Conservation (phyloP, 2,329 filamentous ascomycete genomes). For the Phaeoacremonium minimum region DNA sequence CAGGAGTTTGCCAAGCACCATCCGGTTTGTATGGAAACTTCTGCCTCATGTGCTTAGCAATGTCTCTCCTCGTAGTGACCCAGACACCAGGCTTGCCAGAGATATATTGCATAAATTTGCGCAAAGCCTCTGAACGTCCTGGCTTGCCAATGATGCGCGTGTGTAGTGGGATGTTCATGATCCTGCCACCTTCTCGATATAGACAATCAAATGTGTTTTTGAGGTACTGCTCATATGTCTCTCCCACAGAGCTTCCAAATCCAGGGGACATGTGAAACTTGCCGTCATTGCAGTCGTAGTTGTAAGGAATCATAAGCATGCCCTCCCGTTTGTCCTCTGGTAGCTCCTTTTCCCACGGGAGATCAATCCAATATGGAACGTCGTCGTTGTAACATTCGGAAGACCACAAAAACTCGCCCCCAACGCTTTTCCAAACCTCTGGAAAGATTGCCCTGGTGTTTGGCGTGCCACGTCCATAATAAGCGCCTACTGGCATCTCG, state of each 20-base stretch:
- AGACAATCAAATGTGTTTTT: slow-evolving; percentile 34
- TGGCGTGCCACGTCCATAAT: slow-evolving; percentile 25
- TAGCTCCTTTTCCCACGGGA: slow-evolving; percentile 19
- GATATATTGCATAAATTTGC: slow-evolving; percentile 33
- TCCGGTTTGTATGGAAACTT: slow-evolving; percentile 30
- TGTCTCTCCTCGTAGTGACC: slow-evolving; percentile 35
- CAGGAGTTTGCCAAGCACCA: slow-evolving; percentile 10
- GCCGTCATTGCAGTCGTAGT: slow-evolving; percentile 33
- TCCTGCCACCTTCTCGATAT: slow-evolving; percentile 33
- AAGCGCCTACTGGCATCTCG: slow-evolving; percentile 25
- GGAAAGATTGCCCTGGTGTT: slow-evolving; percentile 18
- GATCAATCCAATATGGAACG: slow-evolving; percentile 20
- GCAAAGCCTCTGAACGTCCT: slow-evolving; percentile 28
- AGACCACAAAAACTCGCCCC: slow-evolving; percentile 19
- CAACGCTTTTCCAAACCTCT: slow-evolving; percentile 20
- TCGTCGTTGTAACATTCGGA: slow-evolving; percentile 22
- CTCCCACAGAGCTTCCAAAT: slow-evolving; percentile 30
- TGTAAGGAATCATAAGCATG: slow-evolving; percentile 30
- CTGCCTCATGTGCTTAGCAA: slow-evolving; percentile 31
- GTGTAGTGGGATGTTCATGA: slow-evolving; percentile 37
- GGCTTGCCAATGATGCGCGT: slow-evolving; percentile 33
- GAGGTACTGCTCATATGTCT: slow-evolving; percentile 32
- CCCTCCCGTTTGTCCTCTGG: slow-evolving; percentile 26
- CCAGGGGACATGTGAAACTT: slow-evolving; percentile 38
- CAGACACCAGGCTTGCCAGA: slow-evolving; percentile 33